Evolutionary conservation across 2,329 filamentous ascomycete species (phyloP).

Genomic region (Colletotrichum sp.): DNA sequence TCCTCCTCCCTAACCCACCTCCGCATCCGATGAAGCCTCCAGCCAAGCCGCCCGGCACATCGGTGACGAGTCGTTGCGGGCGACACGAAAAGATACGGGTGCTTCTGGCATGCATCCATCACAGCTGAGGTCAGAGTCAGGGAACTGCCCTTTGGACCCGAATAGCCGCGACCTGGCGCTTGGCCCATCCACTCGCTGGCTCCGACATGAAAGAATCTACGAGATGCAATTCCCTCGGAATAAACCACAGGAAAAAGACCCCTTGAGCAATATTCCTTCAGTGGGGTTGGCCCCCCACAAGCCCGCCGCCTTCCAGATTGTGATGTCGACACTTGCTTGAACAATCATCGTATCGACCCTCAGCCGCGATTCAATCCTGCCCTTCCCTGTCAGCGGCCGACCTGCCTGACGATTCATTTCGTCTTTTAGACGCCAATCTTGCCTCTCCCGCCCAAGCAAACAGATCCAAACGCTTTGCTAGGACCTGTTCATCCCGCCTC

Average conservation of each 20-base stretch:
- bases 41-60: not conserved
- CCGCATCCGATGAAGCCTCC: not conserved
- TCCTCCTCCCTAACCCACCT: not conserved
- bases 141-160: not conserved
- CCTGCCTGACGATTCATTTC: not conserved
- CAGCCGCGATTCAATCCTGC: not conserved
- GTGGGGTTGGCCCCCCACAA: constrained; percentile 5
- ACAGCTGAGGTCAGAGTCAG: not conserved
- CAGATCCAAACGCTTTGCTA: not conserved
- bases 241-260: not conserved
- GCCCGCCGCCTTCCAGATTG: not conserved
- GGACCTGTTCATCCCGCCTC: constrained; percentile 3
- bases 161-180: constrained; percentile 5
- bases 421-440: not conserved
- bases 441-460: not conserved
- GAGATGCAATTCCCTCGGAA: constrained; percentile 1
- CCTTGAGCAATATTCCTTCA: not conserved
- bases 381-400: not conserved
- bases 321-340: constrained; percentile 1
- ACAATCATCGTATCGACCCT: not conserved
- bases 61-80: not conserved
- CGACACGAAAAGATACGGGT: not conserved
- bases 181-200: not conserved
- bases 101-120: not conserved
- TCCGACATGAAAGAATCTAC: constrained; percentile 1